These are phyloP conservation scores for Pinus albicaulis DNA, from an alignment of 75 land plant genomes.

Conservation along the genomic window DNA sequence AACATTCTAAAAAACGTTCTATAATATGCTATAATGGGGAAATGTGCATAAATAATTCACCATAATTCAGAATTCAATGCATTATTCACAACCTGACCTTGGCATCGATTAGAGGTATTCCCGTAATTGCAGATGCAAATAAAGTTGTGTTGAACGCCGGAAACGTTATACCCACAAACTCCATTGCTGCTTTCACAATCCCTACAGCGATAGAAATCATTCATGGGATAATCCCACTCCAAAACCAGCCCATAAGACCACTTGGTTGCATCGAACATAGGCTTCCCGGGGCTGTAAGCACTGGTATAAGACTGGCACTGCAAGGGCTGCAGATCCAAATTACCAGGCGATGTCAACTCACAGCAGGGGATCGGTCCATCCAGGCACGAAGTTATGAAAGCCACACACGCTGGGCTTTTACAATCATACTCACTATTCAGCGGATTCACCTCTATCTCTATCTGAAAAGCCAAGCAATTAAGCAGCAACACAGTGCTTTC, in stretches of 20 bases:
- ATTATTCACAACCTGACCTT: not conserved
- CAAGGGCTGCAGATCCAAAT: conserved; percentile 8
- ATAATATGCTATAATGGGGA: not conserved
- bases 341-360: not conserved
- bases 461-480: conserved; percentile 11
- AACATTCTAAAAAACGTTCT: too few species aligned
- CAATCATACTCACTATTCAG: conserved; percentile 9
- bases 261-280: not conserved
- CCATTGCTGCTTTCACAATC: not conserved
- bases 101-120: not conserved
- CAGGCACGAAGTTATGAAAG: conserved; percentile 8
- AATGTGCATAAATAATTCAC: not conserved
- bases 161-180: conserved; percentile 4
- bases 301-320: conserved; percentile 14
- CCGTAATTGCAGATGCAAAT: not conserved
- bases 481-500: conserved; percentile 13
- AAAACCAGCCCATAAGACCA: conserved; percentile 11
- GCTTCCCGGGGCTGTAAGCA: conserved; percentile 1
- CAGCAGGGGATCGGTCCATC: conserved; percentile 10
- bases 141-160: not conserved
- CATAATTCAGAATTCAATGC: not conserved
- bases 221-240: conserved; percentile 8
- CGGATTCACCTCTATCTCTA: conserved; percentile 2
- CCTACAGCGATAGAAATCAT: not conserved
- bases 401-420: conserved; percentile 10